Evolutionary conservation across 768 basidiomycete genomes (phyloP).

Genomic region (Mrakia frigida): DNA sequence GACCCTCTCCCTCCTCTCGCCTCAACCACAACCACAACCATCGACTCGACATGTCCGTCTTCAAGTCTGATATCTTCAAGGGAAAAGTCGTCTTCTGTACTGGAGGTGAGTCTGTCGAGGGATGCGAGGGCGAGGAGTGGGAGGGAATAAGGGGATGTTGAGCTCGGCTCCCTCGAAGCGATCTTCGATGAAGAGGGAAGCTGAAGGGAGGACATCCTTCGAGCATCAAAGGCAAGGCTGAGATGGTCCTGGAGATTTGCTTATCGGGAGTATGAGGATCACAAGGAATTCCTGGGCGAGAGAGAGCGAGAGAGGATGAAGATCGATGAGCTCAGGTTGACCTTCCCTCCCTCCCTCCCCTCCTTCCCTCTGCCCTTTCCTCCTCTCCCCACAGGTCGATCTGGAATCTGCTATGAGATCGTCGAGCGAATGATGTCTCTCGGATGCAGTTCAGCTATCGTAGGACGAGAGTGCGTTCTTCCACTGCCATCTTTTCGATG

Average conservation of each 20-base stretch:
- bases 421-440: conserved; percentile 68
- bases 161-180: background rate
- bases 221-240: too few species aligned
- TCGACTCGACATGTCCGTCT: conserved; percentile 46
- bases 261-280: background rate
- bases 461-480: conserved; percentile 72
- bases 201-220: too few species aligned
- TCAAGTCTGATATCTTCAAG: conserved; percentile 74
- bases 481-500: background rate
- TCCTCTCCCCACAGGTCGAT: conserved; percentile 42
- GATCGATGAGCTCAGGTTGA: background rate
- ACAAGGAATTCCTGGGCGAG: background rate
- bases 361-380: background rate
- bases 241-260: too few species aligned
- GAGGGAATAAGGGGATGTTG: background rate
- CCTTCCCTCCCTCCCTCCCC: background rate
- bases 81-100: conserved; percentile 79
- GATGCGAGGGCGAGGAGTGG: background rate
- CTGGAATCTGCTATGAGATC: conserved; percentile 88
- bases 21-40: background rate
- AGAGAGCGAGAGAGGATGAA: background rate
- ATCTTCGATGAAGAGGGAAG: too few species aligned
- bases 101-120: conserved; percentile 52
- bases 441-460: conserved; percentile 72
- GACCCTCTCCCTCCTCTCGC: background rate